Base-by-base conservation (phyloP, 345 rosid genomes). In the Punica granatum region DNA sequence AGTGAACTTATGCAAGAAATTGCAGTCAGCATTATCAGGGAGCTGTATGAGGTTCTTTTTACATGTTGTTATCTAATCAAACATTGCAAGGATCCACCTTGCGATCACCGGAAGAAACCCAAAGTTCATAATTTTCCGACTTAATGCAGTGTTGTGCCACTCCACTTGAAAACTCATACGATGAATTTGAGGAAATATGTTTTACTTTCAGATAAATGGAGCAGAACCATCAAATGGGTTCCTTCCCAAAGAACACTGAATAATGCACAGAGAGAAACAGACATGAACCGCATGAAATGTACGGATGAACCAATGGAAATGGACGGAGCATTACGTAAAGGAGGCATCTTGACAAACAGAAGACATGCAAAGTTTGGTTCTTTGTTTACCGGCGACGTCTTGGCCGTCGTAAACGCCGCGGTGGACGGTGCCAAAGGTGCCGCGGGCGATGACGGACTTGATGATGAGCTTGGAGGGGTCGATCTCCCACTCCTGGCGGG, bases 401-500 rank as follows among this genome's bases (percentile, higher is more conserved):
- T 73, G 92, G 66, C 89, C 88, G 73, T 94, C 97, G 60, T 94
- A 94, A 68, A 88, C 33, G 58, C 99, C 99, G 64, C 99, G 96
- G 70, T 89, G 97, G 75, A 94, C 97, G 49, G 92, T 85, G 16
- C 97, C 96, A 67, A 94, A 94, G 73, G 99, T 88, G 70, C 99
- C 99, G 43, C 97, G 86, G 67, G 95, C 99, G 61, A 94, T 89
- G 65, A 80, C 97, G 73, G 81, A 63, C 81, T 82, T 91, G 78
- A 91, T 79, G 3, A 84, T 32, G 58, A 94, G 97, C 84, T 89
- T 89, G 67, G 89, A 84, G 67, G 97, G 99, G 75, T 94, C 99
- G 85, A 94, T 91, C 87, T 94, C 99, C 99, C 96, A 94, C 65
- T 86, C 99, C 80, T 84, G 90, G 62, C 92, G 84, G 30, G 74